Base-by-base conservation (phyloP, 805 yeast species). In the Metschnikowia colocasiae region DNA sequence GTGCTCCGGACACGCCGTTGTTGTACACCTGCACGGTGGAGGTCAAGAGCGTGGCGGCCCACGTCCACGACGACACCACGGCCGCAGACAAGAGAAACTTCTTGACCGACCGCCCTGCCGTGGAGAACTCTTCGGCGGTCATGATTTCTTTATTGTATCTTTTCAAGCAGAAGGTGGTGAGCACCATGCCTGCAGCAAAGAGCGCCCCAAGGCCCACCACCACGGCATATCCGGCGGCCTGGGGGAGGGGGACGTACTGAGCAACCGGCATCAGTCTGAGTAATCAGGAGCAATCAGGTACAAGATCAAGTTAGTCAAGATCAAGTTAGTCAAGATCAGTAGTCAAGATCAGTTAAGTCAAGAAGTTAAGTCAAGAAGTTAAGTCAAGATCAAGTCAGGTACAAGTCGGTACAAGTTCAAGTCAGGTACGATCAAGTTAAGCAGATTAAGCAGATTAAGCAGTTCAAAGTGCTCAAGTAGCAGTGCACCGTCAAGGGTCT, bases 21-120 rank as follows among this genome's bases (percentile, higher is more conserved):
- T 67, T 65, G 65, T 87, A 90, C 19, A 87, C 87, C 63, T 85
- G 90, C 18, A 95, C 80, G 1, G 95, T 80, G 2, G 89, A 81
- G 32, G 82, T 82, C 27, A 87, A 71, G 40, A 87, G 67, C 4
- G 43, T 40, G 30, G 43, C 74, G 33, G 74, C 68, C 77, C 77
- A 73, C 12, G 97, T 89, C 98, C 98, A 91, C 7, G 92, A 83
- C 10, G 92, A 83, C 7, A 90, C 96, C 26, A 91, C 97, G 6
- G 96, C 96, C 6, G 95, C 83, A 4, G 92, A 83, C 52, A 89
- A 84, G 55, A 91, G 73, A 41, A 94, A 94, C 0, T 92, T 82
- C 57, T 85, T 86, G 35, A 91, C 95, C 3, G 88, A 75, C 62
- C 96, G 79, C 54, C 96, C 96, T 30, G 97, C 96, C 4, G 97